phyloP scores from a whole-genome alignment of 495 filamentous ascomycete species.

The Neurospora sp. region DNA sequence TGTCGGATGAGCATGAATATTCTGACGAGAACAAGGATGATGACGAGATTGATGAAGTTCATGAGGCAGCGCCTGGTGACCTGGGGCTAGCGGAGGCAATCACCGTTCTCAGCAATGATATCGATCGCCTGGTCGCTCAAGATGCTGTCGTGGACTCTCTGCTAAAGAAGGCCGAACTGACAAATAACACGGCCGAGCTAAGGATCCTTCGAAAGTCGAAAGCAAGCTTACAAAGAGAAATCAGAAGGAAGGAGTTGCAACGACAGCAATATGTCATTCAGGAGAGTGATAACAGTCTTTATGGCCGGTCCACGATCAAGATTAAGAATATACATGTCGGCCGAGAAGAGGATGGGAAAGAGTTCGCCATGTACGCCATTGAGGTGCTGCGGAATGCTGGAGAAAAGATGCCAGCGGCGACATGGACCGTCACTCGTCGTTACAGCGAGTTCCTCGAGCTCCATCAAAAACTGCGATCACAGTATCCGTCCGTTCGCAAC shows the following conservation, averaged over 20 bases:
- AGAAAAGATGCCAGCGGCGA: conserved; percentile 77
- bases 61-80: conserved; percentile 92
- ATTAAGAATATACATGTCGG: conserved; percentile 91
- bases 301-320: conserved; percentile 76
- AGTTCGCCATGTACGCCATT: conserved; percentile 87
- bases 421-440: conserved; percentile 68
- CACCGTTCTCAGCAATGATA: conserved; percentile 69
- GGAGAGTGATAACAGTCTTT: conserved; percentile 95
- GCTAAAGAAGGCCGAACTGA: conserved; percentile 87
- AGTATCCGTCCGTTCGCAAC: conserved; percentile 77
- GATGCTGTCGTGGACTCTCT: conserved; percentile 87
- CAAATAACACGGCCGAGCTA: conserved; percentile 89
- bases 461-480: conserved; percentile 73
- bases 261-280: conserved; percentile 95
- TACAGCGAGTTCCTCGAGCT: conserved; percentile 98
- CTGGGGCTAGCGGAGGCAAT: conserved; percentile 91
- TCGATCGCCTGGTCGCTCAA: conserved; percentile 80
- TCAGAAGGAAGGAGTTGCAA: conserved; percentile 89
- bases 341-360: conserved; percentile 82
- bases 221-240: conserved; percentile 82
- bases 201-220: conserved; percentile 91
- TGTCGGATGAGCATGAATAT: conserved; percentile 78
- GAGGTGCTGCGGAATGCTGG: conserved; percentile 85
- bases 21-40: conserved; percentile 49
- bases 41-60: conserved; percentile 70